Percentiles rank a stretch among this genome's conserved stretches.
phyloP scores from a whole-genome alignment of 345 rosid species.

The Euphorbia lathyris region DNA sequence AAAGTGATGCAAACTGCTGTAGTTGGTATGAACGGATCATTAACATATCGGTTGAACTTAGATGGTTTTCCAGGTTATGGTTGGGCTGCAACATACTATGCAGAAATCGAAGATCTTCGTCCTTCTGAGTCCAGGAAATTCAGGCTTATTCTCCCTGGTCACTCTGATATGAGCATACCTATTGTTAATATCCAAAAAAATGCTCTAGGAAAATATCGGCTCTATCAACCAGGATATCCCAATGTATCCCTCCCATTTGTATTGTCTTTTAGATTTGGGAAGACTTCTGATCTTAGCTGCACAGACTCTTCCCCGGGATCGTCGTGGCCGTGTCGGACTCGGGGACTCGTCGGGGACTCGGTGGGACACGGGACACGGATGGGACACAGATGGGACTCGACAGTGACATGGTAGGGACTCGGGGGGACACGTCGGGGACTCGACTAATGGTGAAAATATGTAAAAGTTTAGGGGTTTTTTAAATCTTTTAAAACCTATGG shows the following conservation, averaged over 20 bases:
- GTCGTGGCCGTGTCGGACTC: too few species aligned
- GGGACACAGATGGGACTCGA: too few species aligned
- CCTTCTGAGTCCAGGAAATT: slow-evolving; percentile 77
- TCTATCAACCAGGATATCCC: slow-evolving; percentile 80
- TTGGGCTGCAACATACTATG: slow-evolving; percentile 82
- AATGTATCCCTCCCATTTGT: slow-evolving; percentile 85
- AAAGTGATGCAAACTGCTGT: slow-evolving; percentile 99
- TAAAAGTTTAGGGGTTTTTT: too few species aligned
- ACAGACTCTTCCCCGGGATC: too few species aligned
- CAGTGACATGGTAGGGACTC: too few species aligned
- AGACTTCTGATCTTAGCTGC: slow-evolving; percentile 77
- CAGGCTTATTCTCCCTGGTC: slow-evolving; percentile 65
- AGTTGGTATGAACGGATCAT: slow-evolving; percentile 84
- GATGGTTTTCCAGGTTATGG: slow-evolving; percentile 95
- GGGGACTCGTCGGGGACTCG: too few species aligned
- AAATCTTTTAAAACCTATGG: too few species aligned
- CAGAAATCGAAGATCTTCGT: slow-evolving; percentile 84
- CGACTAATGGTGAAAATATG: too few species aligned
- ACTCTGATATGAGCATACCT: slow-evolving; percentile 72
- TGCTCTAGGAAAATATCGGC: slow-evolving; percentile 68
- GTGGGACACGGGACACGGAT: too few species aligned
- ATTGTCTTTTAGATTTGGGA: slow-evolving; percentile 67
- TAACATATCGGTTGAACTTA: slow-evolving; percentile 82
- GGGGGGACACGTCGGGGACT: too few species aligned
- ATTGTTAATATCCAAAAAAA: slow-evolving; percentile 87